A percentile compares a stretch with the other conserved stretches of the same genome.
Conservation (phyloP, 768 basidiomycete genomes). For the Tylopilus subfusipes region DNA sequence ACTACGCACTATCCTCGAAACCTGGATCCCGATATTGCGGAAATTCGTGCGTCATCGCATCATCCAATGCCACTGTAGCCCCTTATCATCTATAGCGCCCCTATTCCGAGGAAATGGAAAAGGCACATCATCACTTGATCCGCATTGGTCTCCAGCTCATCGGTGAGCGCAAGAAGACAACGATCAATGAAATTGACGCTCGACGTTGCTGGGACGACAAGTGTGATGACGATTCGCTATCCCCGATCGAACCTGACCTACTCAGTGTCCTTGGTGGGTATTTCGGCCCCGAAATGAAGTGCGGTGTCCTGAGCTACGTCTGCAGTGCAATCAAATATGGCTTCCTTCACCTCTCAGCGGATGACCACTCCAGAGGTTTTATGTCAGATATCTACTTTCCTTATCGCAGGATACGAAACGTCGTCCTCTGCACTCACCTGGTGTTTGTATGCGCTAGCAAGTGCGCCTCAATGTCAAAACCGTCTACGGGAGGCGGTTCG, state of each 20-base stretch:
- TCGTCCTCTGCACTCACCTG: slow-evolving; percentile 56
- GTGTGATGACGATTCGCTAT: not conserved
- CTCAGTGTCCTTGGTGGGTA: slow-evolving; percentile 52
- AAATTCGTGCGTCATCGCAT: slow-evolving; percentile 40
- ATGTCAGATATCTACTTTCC: slow-evolving; percentile 62
- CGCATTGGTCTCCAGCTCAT: slow-evolving; percentile 54
- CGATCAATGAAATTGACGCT: slow-evolving; percentile 31
- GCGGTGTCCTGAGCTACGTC: not conserved
- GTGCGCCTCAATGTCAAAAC: slow-evolving; percentile 43
- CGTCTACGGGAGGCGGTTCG: slow-evolving; percentile 45
- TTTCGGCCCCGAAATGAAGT: not conserved
- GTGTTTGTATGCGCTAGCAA: slow-evolving; percentile 56
- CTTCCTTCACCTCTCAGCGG: slow-evolving; percentile 40
- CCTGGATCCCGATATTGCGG: slow-evolving; percentile 55
- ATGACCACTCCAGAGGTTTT: slow-evolving; percentile 57
- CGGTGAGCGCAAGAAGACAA: slow-evolving; percentile 38
- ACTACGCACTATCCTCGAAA: slow-evolving; percentile 49
- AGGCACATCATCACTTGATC: slow-evolving; percentile 45
- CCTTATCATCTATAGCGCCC: slow-evolving; percentile 37
- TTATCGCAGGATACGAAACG: slow-evolving; percentile 65
- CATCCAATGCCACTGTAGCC: slow-evolving; percentile 5
- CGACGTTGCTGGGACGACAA: slow-evolving; percentile 13
- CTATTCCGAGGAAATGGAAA: slow-evolving; percentile 41
- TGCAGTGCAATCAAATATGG: slow-evolving; percentile 58
- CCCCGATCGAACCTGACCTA: slow-evolving; percentile 35